Conservation (phyloP, 2,329 filamentous ascomycete species). For the Ceratocystis eucalypticola region DNA sequence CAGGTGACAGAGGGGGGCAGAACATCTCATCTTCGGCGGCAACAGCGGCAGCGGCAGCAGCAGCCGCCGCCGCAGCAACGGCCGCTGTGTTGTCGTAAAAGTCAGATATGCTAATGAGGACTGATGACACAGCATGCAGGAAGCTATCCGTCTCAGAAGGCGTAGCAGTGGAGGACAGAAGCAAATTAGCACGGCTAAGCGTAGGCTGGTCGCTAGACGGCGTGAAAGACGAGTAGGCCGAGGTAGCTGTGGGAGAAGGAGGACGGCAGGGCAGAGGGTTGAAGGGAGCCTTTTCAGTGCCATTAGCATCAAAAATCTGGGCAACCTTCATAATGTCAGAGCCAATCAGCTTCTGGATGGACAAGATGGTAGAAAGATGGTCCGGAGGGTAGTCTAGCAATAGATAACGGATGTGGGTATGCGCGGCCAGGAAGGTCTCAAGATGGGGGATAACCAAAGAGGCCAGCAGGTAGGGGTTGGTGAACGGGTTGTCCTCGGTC, state of each 20-base stretch:
- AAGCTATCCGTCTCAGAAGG: constrained; percentile 41
- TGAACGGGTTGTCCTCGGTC: constrained; percentile 40
- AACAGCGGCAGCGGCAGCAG: background rate
- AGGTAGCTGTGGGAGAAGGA: constrained; percentile 23
- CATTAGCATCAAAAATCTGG: constrained; percentile 38
- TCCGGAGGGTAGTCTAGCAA: constrained; percentile 45
- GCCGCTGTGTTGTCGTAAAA: constrained; percentile 13
- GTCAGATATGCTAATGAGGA: constrained; percentile 32
- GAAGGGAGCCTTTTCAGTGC: constrained; percentile 18
- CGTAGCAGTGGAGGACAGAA: constrained; percentile 42
- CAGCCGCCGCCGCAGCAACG: background rate
- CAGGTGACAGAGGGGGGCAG: constrained; percentile 16
- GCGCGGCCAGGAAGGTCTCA: constrained; percentile 43
- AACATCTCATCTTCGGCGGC: background rate
- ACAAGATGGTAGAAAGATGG: constrained; percentile 43
- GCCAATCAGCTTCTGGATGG: constrained; percentile 44
- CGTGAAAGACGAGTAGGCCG: constrained; percentile 22
- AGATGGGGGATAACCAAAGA: constrained; percentile 46
- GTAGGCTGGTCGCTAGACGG: constrained; percentile 23
- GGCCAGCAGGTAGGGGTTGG: constrained; percentile 41
- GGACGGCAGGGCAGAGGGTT: constrained; percentile 20
- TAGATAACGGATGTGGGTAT: constrained; percentile 41
- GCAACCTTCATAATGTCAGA: constrained; percentile 44
- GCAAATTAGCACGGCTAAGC: constrained; percentile 42
- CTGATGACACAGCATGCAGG: constrained; percentile 38